These are phyloP conservation scores for Lasiodiplodia sp. DNA, from an alignment of 2,329 filamentous ascomycete genomes.

Conservation along the genomic window DNA sequence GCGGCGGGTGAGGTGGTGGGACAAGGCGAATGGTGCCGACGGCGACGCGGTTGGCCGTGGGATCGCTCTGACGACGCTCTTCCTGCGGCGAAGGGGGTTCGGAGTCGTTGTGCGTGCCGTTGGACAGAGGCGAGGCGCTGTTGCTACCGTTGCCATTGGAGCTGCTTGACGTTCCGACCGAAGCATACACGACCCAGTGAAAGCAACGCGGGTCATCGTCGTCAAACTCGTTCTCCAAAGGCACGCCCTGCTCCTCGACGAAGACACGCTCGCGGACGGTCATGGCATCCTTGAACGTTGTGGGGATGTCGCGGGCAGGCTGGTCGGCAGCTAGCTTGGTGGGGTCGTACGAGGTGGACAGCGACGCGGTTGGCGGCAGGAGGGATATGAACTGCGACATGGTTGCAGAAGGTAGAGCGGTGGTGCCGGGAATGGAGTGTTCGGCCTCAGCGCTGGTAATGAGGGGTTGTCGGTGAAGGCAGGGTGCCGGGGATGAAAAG, in stretches of 20 bases:
- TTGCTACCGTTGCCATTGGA: constrained; percentile 47
- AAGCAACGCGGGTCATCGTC: constrained; percentile 78
- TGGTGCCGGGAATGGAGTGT: neutral
- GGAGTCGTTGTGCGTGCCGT: constrained; percentile 47
- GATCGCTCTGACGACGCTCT: constrained; percentile 40
- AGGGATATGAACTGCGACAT: constrained; percentile 49
- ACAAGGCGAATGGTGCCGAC: constrained; percentile 82
- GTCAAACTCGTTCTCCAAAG: constrained; percentile 77
- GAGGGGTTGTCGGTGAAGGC: neutral
- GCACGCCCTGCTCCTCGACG: constrained; percentile 63
- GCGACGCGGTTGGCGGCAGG: constrained; percentile 44
- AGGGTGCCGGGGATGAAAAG: constrained; percentile 6
- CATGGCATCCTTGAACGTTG: constrained; percentile 63
- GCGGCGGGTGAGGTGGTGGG: constrained; percentile 76
- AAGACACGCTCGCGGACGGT: constrained; percentile 65
- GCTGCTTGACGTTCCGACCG: constrained; percentile 56
- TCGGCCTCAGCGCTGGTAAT: neutral
- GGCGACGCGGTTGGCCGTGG: constrained; percentile 57
- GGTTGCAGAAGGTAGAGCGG: constrained; percentile 28
- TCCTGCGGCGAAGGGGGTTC: constrained; percentile 40
- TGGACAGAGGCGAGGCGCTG: constrained; percentile 4
- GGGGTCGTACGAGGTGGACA: constrained; percentile 48
- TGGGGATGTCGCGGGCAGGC: constrained; percentile 46
- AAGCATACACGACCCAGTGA: constrained; percentile 88
- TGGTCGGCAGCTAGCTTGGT: constrained; percentile 44